Evolutionary conservation across 768 basidiomycete species (phyloP).

Genomic region (Trichaptum fuscoviolaceum): DNA sequence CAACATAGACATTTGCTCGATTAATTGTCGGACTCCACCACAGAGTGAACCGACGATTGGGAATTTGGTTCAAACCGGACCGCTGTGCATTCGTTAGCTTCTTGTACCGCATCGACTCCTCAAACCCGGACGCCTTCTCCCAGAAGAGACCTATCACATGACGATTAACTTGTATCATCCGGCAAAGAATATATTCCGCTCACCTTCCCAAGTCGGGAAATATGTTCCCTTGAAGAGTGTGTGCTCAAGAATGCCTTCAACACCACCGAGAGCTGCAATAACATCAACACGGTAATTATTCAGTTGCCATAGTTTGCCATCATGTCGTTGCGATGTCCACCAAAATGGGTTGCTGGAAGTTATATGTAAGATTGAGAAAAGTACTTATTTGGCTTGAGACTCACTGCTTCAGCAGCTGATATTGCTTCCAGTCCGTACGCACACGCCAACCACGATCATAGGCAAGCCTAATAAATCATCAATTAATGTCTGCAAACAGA

Average conservation of each 20-base stretch:
- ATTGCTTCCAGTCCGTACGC: conserved; percentile 97
- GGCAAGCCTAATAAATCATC: conserved; percentile 53
- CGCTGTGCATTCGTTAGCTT: conserved; percentile 98
- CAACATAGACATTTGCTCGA: conserved; percentile 98
- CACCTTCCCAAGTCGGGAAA: conserved; percentile 96
- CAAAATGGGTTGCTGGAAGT: conserved; percentile 87
- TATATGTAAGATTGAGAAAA: conserved; percentile 7
- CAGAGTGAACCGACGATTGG: conserved; percentile 96
- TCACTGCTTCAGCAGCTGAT: conserved; percentile 86
- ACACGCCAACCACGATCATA: conserved; percentile 99
- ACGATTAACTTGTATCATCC: conserved; percentile 8
- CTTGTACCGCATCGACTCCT: conserved; percentile 94
- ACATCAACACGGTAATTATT: conserved; percentile 99
- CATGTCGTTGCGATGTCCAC: conserved; percentile 98
- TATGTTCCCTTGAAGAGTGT: conserved; percentile 97
- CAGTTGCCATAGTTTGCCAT: conserved; percentile 93
- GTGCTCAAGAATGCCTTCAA: conserved; percentile 95
- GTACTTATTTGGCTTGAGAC: conserved; percentile 21
- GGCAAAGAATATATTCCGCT: conserved; percentile 9
- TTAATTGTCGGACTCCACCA: conserved; percentile 99
- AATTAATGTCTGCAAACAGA: background rate
- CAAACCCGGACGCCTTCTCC: conserved; percentile 98
- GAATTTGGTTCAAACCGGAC: conserved; percentile 96
- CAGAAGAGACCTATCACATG: conserved; percentile 71
- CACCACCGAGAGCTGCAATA: conserved; percentile 95